Evolutionary conservation across 441 rosid species (phyloP).

Genomic region (Melianthus villosus): DNA sequence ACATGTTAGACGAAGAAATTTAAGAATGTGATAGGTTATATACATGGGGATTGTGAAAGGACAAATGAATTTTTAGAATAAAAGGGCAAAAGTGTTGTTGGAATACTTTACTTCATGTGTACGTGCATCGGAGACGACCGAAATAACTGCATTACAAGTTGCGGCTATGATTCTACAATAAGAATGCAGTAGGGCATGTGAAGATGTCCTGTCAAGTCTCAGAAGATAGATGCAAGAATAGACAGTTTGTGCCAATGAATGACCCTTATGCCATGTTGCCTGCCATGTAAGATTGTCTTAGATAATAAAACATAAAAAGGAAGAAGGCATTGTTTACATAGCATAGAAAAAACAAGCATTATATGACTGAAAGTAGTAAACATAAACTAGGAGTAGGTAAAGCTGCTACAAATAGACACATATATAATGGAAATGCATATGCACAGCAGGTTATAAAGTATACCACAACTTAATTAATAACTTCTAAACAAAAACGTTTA

Average conservation of each 20-base stretch:
- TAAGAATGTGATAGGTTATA: no score
- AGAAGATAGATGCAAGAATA: slow-evolving; percentile 88
- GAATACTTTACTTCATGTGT: slow-evolving; percentile 98
- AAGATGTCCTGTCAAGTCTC: slow-evolving; percentile 76
- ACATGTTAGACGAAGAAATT: no score
- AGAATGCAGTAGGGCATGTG: slow-evolving; percentile 78
- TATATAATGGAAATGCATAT: no score
- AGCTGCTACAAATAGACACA: no score
- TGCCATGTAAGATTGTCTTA: slow-evolving; percentile 48
- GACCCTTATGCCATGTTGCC: slow-evolving; percentile 99
- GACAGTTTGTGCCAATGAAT: slow-evolving; percentile 93
- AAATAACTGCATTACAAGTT: slow-evolving; percentile 82
- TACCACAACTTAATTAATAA: no score
- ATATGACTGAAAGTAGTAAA: no score
- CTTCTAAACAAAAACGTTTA: no score
- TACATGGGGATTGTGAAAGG: background rate
- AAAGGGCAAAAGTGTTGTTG: slow-evolving; percentile 22
- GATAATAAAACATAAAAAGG: background rate
- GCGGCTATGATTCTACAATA: slow-evolving; percentile 73
- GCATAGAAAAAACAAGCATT: no score
- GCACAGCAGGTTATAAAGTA: no score
- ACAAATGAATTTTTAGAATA: background rate
- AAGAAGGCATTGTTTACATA: no score
- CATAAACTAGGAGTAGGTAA: no score
- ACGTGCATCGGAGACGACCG: slow-evolving; percentile 88